These are phyloP conservation scores for Saccharomycopsis schoenii DNA, from an alignment of 805 yeast genomes.

Conservation along the genomic window DNA sequence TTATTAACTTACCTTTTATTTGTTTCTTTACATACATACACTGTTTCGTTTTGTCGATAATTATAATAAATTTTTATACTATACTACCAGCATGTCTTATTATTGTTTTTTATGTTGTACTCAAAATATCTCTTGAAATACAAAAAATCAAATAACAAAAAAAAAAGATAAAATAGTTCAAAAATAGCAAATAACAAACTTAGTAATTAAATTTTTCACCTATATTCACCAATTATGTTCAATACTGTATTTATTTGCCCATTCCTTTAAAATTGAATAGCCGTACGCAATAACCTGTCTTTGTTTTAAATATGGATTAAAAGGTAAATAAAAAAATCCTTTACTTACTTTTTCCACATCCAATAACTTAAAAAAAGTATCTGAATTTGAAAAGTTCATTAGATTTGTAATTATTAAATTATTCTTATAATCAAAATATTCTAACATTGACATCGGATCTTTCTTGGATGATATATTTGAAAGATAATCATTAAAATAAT, in stretches of 20 bases:
- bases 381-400: not conserved
- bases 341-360: slow-evolving; percentile 4
- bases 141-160: too few relatives aligned
- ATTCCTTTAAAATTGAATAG: slow-evolving; percentile 11
- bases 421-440: slow-evolving; percentile 12
- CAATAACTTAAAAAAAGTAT: not conserved
- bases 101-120: not conserved
- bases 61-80: not conserved
- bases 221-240: slow-evolving; percentile 6
- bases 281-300: slow-evolving; percentile 17
- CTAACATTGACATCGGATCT: slow-evolving; percentile 9
- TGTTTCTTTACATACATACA: not conserved
- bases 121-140: not conserved
- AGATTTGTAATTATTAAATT: not conserved
- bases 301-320: slow-evolving; percentile 9
- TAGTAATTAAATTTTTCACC: too few relatives aligned
- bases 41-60: not conserved
- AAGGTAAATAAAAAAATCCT: slow-evolving; percentile 14
- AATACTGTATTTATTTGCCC: slow-evolving; percentile 15
- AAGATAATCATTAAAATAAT: not conserved
- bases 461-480: not conserved
- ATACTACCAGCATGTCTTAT: not conserved
- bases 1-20: not conserved
- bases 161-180: too few relatives aligned
- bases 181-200: too few relatives aligned